Evolutionary conservation across 2,329 filamentous ascomycete genomes (phyloP).

Genomic region (Pseudogymnoascus sp.): DNA sequence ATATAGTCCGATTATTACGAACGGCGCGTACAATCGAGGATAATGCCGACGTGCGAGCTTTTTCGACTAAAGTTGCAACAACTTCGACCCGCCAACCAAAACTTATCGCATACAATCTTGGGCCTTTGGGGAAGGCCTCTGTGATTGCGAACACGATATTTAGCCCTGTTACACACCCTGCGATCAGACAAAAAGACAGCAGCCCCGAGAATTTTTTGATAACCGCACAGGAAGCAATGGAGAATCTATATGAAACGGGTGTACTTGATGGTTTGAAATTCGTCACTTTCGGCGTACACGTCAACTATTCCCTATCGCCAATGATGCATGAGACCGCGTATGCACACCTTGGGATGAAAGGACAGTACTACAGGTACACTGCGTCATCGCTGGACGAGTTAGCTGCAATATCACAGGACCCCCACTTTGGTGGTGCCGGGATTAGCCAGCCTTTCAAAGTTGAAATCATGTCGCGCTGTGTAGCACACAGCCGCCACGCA

Average conservation of each 20-base stretch:
- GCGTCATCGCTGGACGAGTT: constrained; percentile 17
- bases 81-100: neutral
- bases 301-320: constrained; percentile 63
- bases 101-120: constrained; percentile 47
- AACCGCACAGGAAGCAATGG: constrained; percentile 42
- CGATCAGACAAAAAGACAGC: constrained; percentile 25
- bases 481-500: constrained; percentile 58
- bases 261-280: constrained; percentile 58
- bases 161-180: constrained; percentile 44
- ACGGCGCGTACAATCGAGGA: constrained; percentile 28
- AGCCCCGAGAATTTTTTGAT: neutral
- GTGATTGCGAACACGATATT: constrained; percentile 48
- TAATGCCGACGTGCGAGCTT: constrained; percentile 18
- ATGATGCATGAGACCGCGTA: constrained; percentile 66
- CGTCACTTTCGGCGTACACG: constrained; percentile 60
- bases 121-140: constrained; percentile 44
- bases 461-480: constrained; percentile 53
- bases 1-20: constrained; percentile 38
- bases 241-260: constrained; percentile 56
- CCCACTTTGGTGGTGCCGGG: constrained; percentile 59
- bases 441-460: constrained; percentile 64
- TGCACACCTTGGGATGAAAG: constrained; percentile 41
- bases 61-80: neutral
- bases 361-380: constrained; percentile 22
- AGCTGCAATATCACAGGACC: constrained; percentile 46